These are phyloP conservation scores for Neurospora sp. DNA, from an alignment of 495 filamentous ascomycete species.

Conservation along the genomic window DNA sequence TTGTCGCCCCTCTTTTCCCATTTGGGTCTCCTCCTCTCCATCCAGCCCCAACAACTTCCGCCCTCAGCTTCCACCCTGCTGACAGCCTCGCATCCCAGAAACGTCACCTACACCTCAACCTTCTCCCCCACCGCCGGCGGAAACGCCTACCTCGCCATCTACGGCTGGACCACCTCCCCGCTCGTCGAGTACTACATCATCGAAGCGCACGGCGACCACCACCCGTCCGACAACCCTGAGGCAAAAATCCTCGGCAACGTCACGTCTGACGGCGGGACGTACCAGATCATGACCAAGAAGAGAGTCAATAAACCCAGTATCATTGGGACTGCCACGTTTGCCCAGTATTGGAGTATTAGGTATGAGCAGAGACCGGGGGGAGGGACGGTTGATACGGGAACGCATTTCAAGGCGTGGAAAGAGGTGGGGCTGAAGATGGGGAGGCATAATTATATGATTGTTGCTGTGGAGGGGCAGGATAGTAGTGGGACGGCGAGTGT, in stretches of 20 bases:
- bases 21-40: no score
- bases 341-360: conserved; percentile 51
- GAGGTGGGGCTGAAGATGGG: conserved; percentile 33
- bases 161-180: conserved; percentile 53
- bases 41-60: no score
- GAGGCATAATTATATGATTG: conserved; percentile 42
- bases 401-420: conserved; percentile 48
- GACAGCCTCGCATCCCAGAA: no score
- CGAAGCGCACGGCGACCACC: conserved; percentile 47
- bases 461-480: conserved; percentile 39
- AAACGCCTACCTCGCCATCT: conserved; percentile 32
- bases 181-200: conserved; percentile 58
- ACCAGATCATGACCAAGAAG: conserved; percentile 46
- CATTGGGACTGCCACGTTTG: conserved; percentile 48
- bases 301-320: conserved; percentile 48
- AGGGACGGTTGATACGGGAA: conserved; percentile 28
- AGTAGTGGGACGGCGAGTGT: conserved; percentile 16
- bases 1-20: no score
- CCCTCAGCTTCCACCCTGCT: no score
- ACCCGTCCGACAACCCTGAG: conserved; percentile 35
- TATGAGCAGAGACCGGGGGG: conserved; percentile 19
- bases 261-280: conserved; percentile 43
- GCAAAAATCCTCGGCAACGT: conserved; percentile 40
- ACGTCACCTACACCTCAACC: conserved; percentile 11
- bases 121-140: conserved; percentile 11